These are phyloP conservation scores for Grammothele lineata DNA, from an alignment of 768 basidiomycete species.

Conservation along the genomic window DNA sequence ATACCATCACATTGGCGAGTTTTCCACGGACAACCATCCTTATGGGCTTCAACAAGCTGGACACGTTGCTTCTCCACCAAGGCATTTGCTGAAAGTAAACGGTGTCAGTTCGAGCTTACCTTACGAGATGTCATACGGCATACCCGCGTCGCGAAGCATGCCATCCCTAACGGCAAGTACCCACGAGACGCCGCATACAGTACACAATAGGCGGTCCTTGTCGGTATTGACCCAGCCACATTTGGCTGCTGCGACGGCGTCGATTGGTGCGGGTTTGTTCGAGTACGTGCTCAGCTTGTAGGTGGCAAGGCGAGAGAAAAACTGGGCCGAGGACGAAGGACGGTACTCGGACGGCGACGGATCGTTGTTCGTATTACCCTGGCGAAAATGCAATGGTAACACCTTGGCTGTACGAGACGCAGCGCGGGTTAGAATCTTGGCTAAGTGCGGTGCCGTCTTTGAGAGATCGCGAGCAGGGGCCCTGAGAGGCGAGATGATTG, in stretches of 20 bases:
- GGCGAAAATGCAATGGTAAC: constrained; percentile 41
- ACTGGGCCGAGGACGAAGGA: constrained; percentile 72
- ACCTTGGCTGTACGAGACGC: constrained; percentile 51
- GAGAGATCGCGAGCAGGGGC: constrained; percentile 27
- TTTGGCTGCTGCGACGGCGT: constrained; percentile 76
- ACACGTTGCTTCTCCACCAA: constrained; percentile 70
- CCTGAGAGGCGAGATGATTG: constrained; percentile 10
- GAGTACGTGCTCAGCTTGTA: constrained; percentile 79
- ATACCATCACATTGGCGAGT: constrained; percentile 74
- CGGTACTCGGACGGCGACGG: constrained; percentile 52
- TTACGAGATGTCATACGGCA: constrained; percentile 29
- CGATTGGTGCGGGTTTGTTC: constrained; percentile 68
- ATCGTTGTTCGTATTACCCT: constrained; percentile 23
- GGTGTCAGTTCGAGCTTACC: constrained; percentile 27
- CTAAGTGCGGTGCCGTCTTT: constrained; percentile 64
- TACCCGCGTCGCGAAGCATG: constrained; percentile 76
- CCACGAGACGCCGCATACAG: constrained; percentile 70
- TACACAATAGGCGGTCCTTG: constrained; percentile 74
- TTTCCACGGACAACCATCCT: constrained; percentile 83
- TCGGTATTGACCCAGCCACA: constrained; percentile 85
- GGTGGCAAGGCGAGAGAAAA: constrained; percentile 69
- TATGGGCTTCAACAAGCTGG: constrained; percentile 67
- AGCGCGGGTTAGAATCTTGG: constrained; percentile 67
- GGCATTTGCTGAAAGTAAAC: constrained; percentile 46
- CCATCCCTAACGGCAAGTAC: constrained; percentile 65